phyloP scores from a whole-genome alignment of 495 filamentous ascomycete species.

The Sordaria brevicollis region DNA sequence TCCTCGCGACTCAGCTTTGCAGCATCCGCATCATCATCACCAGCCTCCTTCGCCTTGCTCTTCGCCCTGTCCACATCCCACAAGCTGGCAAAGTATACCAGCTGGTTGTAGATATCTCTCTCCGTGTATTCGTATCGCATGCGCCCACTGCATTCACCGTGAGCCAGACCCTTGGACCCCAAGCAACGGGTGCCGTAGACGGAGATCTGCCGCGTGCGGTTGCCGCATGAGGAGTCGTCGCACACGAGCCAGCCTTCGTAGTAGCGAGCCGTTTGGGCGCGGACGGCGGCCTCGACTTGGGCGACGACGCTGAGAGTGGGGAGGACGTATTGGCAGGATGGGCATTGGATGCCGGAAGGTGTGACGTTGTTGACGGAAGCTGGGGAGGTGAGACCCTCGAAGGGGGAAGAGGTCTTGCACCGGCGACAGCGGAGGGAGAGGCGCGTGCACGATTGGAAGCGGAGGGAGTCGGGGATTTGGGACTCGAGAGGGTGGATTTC shows the following conservation, averaged over 20 bases:
- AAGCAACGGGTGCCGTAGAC: constrained; percentile 88
- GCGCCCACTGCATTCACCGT: constrained; percentile 63
- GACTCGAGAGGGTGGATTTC: constrained; percentile 84
- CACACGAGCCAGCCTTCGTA: constrained; percentile 89
- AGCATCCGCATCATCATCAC: constrained; percentile 16
- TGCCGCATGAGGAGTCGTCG: constrained; percentile 77
- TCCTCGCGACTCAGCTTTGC: constrained; percentile 25
- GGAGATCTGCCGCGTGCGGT: constrained; percentile 79
- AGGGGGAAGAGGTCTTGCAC: constrained; percentile 62
- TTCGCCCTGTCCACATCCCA: constrained; percentile 86
- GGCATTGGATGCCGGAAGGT: constrained; percentile 64
- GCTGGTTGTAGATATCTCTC: constrained; percentile 86
- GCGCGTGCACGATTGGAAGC: constrained; percentile 70
- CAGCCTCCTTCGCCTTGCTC: constrained; percentile 29
- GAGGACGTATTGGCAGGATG: constrained; percentile 48
- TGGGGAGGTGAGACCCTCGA: constrained; percentile 54
- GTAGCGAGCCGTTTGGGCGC: constrained; percentile 66
- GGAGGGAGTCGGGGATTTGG: constrained; percentile 77
- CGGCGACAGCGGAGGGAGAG: constrained; percentile 68
- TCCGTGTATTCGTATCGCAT: constrained; percentile 88
- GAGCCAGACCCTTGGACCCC: constrained; percentile 69
- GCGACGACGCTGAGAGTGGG: constrained; percentile 65
- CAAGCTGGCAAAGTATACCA: constrained; percentile 74
- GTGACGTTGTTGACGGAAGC: constrained; percentile 48
- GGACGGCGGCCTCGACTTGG: constrained; percentile 77